Conservation (phyloP, 192 early-diverging fungal species). For the Coemansia asiatica region DNA sequence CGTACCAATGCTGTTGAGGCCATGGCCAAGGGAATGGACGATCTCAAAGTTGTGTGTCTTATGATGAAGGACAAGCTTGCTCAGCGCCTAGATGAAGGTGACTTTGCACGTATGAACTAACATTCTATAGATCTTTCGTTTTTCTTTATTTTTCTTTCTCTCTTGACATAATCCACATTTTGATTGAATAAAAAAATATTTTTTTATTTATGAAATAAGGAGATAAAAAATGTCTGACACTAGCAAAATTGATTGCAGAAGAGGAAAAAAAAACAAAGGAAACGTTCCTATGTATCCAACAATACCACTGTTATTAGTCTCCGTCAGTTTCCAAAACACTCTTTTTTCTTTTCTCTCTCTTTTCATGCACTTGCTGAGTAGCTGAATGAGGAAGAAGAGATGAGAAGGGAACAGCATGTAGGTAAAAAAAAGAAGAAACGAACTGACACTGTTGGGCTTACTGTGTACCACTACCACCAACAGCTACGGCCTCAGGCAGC, state of each 20-base stretch:
- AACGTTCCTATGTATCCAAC: too few relatives aligned
- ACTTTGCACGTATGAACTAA: conserved; percentile 54
- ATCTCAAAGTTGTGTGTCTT: conserved; percentile 71
- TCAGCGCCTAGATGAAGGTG: conserved; percentile 58
- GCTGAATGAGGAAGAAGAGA: too few relatives aligned
- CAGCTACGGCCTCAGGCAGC: conserved; percentile 24
- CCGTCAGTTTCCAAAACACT: too few relatives aligned
- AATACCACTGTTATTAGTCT: too few relatives aligned
- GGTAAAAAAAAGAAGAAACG: too few relatives aligned
- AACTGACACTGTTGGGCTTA: too few relatives aligned
- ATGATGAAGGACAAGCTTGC: conserved; percentile 67
- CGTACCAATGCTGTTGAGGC: conserved; percentile 79
- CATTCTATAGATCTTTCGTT: neutral
- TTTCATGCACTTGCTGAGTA: too few relatives aligned
- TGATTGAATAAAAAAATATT: neutral
- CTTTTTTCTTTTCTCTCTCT: too few relatives aligned
- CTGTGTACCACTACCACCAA: conserved; percentile 22
- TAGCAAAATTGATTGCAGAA: too few relatives aligned
- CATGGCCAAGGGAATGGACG: conserved; percentile 82
- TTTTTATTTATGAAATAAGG: neutral
- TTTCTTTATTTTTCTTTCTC: neutral
- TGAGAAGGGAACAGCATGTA: too few relatives aligned
- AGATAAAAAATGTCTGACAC: too few relatives aligned
- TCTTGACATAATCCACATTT: neutral
- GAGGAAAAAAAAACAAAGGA: too few relatives aligned